A percentile compares a stretch with the other conserved stretches of the same genome.
These are phyloP conservation scores for Lolium multiflorum DNA, from an alignment of 176 grass and related monocot genomes.

Conservation along the genomic window DNA sequence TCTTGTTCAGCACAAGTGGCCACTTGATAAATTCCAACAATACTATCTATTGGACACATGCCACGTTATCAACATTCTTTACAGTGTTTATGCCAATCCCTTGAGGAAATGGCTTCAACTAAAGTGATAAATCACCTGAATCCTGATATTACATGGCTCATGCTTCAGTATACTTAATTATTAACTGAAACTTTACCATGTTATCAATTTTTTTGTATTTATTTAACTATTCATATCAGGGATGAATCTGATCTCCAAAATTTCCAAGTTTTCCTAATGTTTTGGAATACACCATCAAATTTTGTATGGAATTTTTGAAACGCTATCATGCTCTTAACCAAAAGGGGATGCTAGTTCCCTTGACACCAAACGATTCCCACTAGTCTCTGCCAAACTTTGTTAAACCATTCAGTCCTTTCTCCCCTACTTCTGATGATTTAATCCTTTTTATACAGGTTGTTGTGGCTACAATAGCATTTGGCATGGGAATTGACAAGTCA, in stretches of 20 bases:
- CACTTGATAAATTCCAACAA: constrained; percentile 9
- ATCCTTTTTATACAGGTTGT: constrained; percentile 70
- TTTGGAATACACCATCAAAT: not conserved
- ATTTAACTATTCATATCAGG: constrained; percentile 7
- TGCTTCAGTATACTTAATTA: no score
- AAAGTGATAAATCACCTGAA: no score
- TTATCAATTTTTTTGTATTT: constrained; percentile 26
- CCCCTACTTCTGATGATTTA: constrained; percentile 17
- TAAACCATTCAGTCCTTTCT: constrained; percentile 21
- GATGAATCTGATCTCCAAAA: constrained; percentile 4
- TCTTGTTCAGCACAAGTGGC: not conserved
- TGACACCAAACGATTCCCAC: not conserved
- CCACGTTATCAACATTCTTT: no score
- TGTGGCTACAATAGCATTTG: constrained; percentile 98
- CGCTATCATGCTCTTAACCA: not conserved
- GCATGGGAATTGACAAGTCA: constrained; percentile 97
- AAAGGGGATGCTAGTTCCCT: not conserved
- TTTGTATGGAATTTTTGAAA: not conserved
- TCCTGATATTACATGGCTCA: no score
- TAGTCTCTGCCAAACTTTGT: constrained; percentile 12
- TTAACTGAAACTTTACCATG: not conserved
- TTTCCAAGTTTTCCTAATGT: not conserved
- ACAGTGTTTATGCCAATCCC: no score
- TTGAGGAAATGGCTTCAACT: no score
- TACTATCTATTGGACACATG: no score